phyloP scores from a whole-genome alignment of 2,329 filamentous ascomycete genomes.

The Apiospora aurea region DNA sequence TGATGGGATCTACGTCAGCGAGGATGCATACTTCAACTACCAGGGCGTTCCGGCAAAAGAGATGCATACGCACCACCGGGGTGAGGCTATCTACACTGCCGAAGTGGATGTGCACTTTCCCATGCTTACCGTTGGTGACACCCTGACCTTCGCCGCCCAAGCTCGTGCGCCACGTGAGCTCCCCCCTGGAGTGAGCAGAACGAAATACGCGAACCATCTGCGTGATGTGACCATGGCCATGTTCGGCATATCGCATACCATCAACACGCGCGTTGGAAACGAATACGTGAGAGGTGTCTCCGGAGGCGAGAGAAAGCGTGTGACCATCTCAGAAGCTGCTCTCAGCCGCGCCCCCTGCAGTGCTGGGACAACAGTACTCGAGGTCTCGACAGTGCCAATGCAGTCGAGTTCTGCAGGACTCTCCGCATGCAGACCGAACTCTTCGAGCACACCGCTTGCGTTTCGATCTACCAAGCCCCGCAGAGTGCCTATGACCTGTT shows the following conservation, averaged over 20 bases:
- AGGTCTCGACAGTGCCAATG: conserved; percentile 76
- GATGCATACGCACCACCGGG: conserved; percentile 78
- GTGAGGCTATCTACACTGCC: conserved; percentile 85
- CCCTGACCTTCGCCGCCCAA: conserved; percentile 76
- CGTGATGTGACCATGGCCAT: conserved; percentile 76
- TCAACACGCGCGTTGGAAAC: conserved; percentile 76
- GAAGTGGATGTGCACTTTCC: conserved; percentile 84
- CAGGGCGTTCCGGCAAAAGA: conserved; percentile 74
- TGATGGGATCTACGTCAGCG: conserved; percentile 75
- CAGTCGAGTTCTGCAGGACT: conserved; percentile 75
- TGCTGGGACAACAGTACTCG: conserved; percentile 75
- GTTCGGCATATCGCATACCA: conserved; percentile 74
- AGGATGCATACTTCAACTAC: conserved; percentile 78
- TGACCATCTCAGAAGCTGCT: conserved; percentile 65
- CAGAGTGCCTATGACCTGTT: conserved; percentile 68
- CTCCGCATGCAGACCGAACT: conserved; percentile 50
- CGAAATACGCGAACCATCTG: conserved; percentile 64
- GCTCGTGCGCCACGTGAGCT: conserved; percentile 68
- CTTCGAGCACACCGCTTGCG: conserved; percentile 42
- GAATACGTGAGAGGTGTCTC: conserved; percentile 71
- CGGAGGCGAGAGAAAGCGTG: conserved; percentile 73
- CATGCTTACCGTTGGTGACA: conserved; percentile 77
- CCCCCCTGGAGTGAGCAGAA: conserved; percentile 62
- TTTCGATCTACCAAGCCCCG: conserved; percentile 75
- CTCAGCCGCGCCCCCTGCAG: conserved; percentile 62